Evolutionary conservation across 768 basidiomycete genomes (phyloP).

Genomic region (Boletus rubescentipes): DNA sequence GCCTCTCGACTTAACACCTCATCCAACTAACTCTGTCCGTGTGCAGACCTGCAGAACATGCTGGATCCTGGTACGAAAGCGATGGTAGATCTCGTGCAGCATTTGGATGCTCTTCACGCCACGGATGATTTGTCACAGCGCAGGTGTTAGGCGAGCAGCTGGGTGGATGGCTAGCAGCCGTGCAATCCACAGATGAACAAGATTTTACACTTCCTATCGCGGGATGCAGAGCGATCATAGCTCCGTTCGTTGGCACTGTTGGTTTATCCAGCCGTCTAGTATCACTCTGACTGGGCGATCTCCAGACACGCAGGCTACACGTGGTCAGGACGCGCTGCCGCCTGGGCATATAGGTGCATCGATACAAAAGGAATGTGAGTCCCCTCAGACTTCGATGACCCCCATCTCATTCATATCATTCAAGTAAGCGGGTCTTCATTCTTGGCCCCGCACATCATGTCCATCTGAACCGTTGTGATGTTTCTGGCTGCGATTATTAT

Average conservation of each 20-base stretch:
- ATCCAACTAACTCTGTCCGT: neutral
- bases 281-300: slow-evolving; percentile 7
- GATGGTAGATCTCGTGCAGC: slow-evolving; percentile 46
- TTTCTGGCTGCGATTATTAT: slow-evolving; percentile 76
- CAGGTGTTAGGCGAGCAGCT: slow-evolving; percentile 62
- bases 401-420: slow-evolving; percentile 8
- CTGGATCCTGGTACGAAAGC: slow-evolving; percentile 85
- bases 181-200: slow-evolving; percentile 44
- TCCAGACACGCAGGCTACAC: slow-evolving; percentile 92
- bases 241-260: slow-evolving; percentile 63
- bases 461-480: slow-evolving; percentile 83
- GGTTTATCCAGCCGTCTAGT: neutral
- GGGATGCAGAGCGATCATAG: slow-evolving; percentile 86
- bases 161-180: slow-evolving; percentile 57
- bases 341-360: slow-evolving; percentile 93
- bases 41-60: slow-evolving; percentile 71
- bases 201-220: slow-evolving; percentile 64
- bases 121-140: slow-evolving; percentile 39
- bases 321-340: slow-evolving; percentile 91
- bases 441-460: slow-evolving; percentile 95
- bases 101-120: slow-evolving; percentile 15
- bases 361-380: slow-evolving; percentile 79
- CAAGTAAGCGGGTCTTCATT: slow-evolving; percentile 88
- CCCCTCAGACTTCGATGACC: neutral
- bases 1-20: neutral